These are phyloP conservation scores for Stephania japonica DNA, from an alignment of 164 flowering plant genomes.

Conservation along the genomic window DNA sequence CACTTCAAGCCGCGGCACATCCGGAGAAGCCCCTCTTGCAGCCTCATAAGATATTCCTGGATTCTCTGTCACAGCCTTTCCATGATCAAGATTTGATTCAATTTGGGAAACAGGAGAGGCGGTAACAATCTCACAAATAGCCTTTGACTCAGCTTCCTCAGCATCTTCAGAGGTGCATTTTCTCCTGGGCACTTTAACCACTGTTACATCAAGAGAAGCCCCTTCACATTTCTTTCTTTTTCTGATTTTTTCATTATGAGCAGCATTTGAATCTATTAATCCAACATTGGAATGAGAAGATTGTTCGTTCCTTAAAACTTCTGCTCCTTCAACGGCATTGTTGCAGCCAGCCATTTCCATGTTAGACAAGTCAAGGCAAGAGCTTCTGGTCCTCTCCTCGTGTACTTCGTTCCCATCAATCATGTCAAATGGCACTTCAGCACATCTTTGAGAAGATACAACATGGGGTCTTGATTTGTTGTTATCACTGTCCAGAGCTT, in stretches of 20 bases:
- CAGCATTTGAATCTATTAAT: background rate
- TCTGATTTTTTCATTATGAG: background rate
- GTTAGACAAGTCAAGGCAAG: constrained; percentile 23
- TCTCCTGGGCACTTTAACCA: constrained; percentile 3
- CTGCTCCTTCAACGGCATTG: constrained; percentile 7
- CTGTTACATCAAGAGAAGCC: constrained; percentile 10
- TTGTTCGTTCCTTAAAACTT: background rate
- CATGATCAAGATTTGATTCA: too few species aligned
- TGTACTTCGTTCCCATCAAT: constrained; percentile 18
- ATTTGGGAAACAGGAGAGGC: too few species aligned
- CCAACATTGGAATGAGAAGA: constrained; percentile 9
- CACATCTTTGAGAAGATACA: background rate
- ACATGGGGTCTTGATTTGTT: background rate
- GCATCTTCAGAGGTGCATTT: background rate
- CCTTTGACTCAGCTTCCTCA: background rate
- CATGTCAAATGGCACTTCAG: constrained; percentile 27
- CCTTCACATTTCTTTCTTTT: background rate
- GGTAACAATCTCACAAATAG: too few species aligned
- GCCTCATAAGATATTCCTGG: too few species aligned
- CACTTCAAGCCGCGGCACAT: too few species aligned
- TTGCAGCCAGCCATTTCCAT: constrained; percentile 19
- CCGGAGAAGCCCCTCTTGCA: too few species aligned
- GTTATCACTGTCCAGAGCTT: constrained; percentile 1
- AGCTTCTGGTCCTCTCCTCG: constrained; percentile 16
- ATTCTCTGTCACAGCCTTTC: too few species aligned